Evolutionary conservation across 352 stramenopile genomes (phyloP), one percentile per base, ranked within the genome.

Genomic region (Phytophthora capsici): DNA sequence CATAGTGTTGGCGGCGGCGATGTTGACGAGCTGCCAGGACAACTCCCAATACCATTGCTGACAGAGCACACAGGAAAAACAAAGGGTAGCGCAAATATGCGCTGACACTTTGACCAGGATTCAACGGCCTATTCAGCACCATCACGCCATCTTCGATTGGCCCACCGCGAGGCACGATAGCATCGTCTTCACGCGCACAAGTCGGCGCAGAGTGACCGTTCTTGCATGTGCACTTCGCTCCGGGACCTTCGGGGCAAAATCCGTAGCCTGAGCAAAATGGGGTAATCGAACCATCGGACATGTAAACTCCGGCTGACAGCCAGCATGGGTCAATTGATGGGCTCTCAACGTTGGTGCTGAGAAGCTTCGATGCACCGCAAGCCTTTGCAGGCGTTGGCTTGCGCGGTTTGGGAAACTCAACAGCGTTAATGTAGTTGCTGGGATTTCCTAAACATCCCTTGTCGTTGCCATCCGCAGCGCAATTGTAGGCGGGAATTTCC

Each of bases 261-360:
- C 87, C 87, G 57, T 92, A 82, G 16, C 79, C 86, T 2, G 76
- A 86, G 44, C 87, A 95, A 34, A 93, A 94, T 0, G 71, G 80
- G 8, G 82, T 89, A 46, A 93, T 74, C 20, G 77, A 83, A 2
- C 75, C 77, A 25, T 80, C 65, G 3, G 20, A 57, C 36, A 86
- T 66, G 57, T 90, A 90, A 10, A 73, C 61, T 4, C 85, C 87
- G 0, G 73, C 71, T 14, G 87, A 88, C 26, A 94, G 57, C 87
- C 87, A 95, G 56, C 87, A 95, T 23, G 82, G 80, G 58, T 95
- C 87, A 49, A 93, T 86, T 6, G 85, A 80, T 22, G 78, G 71
- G 14, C 68, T 49, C 38, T 83, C 80, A 4, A 69, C 30, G n/a
- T 19, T 53, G 6, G 23, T 44, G 19, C 20, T 40, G 19, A 20